Conservation (phyloP, 2,329 filamentous ascomycete species). For the Nannizziopsis barbatae region DNA sequence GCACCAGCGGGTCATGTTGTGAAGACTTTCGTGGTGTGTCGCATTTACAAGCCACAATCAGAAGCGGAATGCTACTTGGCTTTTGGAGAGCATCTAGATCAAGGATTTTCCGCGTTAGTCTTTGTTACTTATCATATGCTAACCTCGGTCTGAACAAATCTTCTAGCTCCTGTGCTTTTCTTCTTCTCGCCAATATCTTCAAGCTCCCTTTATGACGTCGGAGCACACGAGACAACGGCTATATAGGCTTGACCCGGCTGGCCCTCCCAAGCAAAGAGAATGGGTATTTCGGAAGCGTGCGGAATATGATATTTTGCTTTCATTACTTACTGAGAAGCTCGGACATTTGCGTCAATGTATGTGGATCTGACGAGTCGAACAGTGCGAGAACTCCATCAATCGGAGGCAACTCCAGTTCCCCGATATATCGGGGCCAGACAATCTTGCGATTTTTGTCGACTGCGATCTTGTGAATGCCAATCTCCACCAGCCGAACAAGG, state of each 20-base stretch:
- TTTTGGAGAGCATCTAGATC: slow-evolving; percentile 59
- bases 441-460: slow-evolving; percentile 39
- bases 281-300: slow-evolving; percentile 12
- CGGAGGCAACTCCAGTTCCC: slow-evolving; percentile 59
- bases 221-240: too few species aligned
- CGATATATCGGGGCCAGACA: slow-evolving; percentile 42
- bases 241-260: too few species aligned
- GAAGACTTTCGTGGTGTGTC: slow-evolving; percentile 61
- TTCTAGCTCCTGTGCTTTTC: not conserved
- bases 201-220: too few species aligned
- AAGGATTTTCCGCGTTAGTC: slow-evolving; percentile 5
- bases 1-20: slow-evolving; percentile 57
- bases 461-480: slow-evolving; percentile 42
- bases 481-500: slow-evolving; percentile 47
- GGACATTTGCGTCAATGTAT: slow-evolving; percentile 62
- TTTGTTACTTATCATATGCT: not conserved
- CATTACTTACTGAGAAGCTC: slow-evolving; percentile 62
- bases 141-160: too few species aligned
- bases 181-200: not conserved
- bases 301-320: slow-evolving; percentile 6
- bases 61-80: slow-evolving; percentile 56
- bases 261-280: slow-evolving; percentile 9
- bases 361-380: slow-evolving; percentile 73
- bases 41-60: slow-evolving; percentile 83
- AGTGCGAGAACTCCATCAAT: slow-evolving; percentile 76